Evolutionary conservation across 495 filamentous ascomycete genomes (phyloP).

Genomic region (Astrothelium subdiscretum): DNA sequence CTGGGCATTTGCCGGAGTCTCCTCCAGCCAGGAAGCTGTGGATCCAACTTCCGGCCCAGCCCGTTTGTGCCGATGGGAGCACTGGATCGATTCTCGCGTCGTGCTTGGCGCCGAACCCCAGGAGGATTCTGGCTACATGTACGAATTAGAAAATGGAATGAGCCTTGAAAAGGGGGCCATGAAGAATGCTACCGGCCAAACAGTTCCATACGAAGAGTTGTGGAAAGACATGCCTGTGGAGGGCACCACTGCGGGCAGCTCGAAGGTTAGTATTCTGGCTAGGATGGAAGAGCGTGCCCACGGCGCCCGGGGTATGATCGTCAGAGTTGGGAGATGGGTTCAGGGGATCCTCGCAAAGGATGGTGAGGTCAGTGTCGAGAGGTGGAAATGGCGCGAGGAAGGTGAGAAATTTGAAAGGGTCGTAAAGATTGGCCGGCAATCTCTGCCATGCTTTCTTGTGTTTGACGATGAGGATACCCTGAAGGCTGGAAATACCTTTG

Average conservation of each 20-base stretch:
- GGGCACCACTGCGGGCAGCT: constrained; percentile 10
- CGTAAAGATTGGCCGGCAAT: not conserved
- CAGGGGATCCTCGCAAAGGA: constrained; percentile 36
- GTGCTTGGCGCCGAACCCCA: constrained; percentile 20
- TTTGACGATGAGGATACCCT: not conserved
- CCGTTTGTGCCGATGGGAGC: constrained; percentile 34
- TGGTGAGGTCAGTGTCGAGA: constrained; percentile 29
- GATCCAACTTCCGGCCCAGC: constrained; percentile 1
- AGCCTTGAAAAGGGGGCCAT: constrained; percentile 40
- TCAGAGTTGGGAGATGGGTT: constrained; percentile 36
- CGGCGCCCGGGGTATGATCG: constrained; percentile 31
- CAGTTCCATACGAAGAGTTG: constrained; percentile 41
- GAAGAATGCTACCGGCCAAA: constrained; percentile 31
- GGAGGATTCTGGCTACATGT: constrained; percentile 42
- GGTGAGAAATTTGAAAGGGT: constrained; percentile 2
- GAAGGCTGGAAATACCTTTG: not conserved
- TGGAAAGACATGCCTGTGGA: constrained; percentile 31
- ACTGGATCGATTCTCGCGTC: constrained; percentile 40
- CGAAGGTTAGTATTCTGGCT: constrained; percentile 4
- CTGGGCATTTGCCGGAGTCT: constrained; percentile 47
- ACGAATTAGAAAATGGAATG: constrained; percentile 25
- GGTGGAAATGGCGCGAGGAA: constrained; percentile 27
- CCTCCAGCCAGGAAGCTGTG: constrained; percentile 9
- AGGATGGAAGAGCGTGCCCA: constrained; percentile 16
- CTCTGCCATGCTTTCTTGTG: not conserved